Percentiles rank a stretch among this genome's conserved stretches.
phyloP scores from a whole-genome alignment of 2,329 filamentous ascomycete genomes.

The Dothistroma pini region DNA sequence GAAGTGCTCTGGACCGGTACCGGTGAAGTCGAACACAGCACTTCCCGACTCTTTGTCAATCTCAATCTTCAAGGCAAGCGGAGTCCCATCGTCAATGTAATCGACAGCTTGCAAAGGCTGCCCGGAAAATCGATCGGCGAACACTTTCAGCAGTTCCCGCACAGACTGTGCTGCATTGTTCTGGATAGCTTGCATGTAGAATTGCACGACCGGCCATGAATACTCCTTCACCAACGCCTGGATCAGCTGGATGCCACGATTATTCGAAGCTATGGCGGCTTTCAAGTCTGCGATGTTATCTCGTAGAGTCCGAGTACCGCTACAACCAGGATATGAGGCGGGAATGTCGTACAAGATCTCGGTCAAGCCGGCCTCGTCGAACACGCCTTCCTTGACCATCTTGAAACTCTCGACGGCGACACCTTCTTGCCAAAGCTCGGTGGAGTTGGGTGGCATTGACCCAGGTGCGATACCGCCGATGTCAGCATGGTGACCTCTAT shows the following conservation, averaged over 20 bases:
- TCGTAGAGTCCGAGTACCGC: conserved; percentile 70
- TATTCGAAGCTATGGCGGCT: conserved; percentile 81
- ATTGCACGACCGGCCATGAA: conserved; percentile 70
- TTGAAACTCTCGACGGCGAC: conserved; percentile 57
- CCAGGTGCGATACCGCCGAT: conserved; percentile 80
- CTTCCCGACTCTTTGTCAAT: conserved; percentile 72
- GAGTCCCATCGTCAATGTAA: conserved; percentile 83
- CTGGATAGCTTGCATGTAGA: conserved; percentile 81
- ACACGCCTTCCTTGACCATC: conserved; percentile 70
- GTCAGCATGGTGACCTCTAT: conserved; percentile 76
- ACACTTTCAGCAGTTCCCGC: conserved; percentile 65
- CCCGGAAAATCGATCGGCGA: conserved; percentile 66
- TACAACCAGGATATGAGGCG: conserved; percentile 69
- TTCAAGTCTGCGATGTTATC: conserved; percentile 86
- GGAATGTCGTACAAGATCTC: conserved; percentile 68
- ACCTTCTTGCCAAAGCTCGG: conserved; percentile 56
- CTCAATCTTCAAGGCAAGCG: conserved; percentile 69
- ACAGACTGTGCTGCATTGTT: conserved; percentile 75
- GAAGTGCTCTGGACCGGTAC: conserved; percentile 66
- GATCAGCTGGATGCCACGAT: conserved; percentile 78
- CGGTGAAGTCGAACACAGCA: conserved; percentile 73
- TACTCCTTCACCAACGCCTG: conserved; percentile 72
- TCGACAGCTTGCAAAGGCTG: conserved; percentile 70
- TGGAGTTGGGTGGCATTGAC: conserved; percentile 75
- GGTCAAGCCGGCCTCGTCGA: conserved; percentile 72